Evolutionary conservation across 2,329 filamentous ascomycete species (phyloP).

Genomic region (Ceratocystis smalleyi): DNA sequence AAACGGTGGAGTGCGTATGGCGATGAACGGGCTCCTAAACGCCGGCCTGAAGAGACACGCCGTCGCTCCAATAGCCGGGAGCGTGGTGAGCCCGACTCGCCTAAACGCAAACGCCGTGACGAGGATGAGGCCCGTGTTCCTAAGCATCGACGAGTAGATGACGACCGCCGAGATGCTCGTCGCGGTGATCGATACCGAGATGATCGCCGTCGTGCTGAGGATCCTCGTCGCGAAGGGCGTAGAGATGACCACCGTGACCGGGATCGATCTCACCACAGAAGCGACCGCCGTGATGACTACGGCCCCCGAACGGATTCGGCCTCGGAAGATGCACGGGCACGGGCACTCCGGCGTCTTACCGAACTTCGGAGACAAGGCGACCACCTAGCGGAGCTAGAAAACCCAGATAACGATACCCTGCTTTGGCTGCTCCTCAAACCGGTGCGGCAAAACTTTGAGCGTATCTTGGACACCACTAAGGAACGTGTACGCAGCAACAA

Average conservation of each 20-base stretch:
- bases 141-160: conserved; percentile 30
- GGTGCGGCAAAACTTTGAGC: conserved; percentile 43
- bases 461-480: conserved; percentile 44
- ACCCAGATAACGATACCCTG: conserved; percentile 31
- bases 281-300: conserved; percentile 58
- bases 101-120: conserved; percentile 18
- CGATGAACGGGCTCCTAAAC: conserved; percentile 31
- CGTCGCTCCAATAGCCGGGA: conserved; percentile 24
- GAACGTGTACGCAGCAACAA: conserved; percentile 48
- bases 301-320: conserved; percentile 21
- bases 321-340: conserved; percentile 28
- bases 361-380: conserved; percentile 33
- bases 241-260: conserved; percentile 25
- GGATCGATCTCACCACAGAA: conserved; percentile 37
- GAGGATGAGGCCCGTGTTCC: conserved; percentile 24
- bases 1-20: conserved; percentile 44
- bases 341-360: conserved; percentile 28
- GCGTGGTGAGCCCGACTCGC: conserved; percentile 23
- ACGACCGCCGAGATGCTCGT: conserved; percentile 25
- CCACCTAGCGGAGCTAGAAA: conserved; percentile 32
- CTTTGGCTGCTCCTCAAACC: conserved; percentile 40
- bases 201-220: conserved; percentile 20
- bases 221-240: conserved; percentile 21
- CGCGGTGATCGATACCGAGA: conserved; percentile 15
- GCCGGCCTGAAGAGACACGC: conserved; percentile 32